Evolutionary conservation across 2,329 filamentous ascomycete species (phyloP).

Genomic region (Fusarium sp.): DNA sequence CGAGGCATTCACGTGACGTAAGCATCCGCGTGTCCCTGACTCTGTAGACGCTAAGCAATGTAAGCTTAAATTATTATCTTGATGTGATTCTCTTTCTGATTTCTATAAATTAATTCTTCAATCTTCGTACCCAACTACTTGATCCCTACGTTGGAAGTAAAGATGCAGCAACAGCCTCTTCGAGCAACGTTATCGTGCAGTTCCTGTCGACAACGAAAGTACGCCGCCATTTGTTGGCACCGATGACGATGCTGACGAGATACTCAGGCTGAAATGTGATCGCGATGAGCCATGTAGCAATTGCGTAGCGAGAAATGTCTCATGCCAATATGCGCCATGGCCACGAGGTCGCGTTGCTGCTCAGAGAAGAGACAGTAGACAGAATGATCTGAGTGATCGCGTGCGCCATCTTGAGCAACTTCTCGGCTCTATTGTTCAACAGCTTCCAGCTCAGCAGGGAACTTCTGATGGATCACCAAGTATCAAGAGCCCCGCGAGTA

Average conservation of each 20-base stretch:
- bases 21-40: neutral
- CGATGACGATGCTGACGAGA: neutral
- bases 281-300: constrained; percentile 37
- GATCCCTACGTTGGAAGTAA: accelerated
- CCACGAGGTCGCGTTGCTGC: constrained; percentile 13
- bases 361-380: neutral
- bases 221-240: neutral
- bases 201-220: constrained; percentile 25
- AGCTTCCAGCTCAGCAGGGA: constrained; percentile 9
- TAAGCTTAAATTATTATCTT: constrained; percentile 18
- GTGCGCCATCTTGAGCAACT: constrained; percentile 31
- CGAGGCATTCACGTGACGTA: constrained; percentile 9
- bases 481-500: neutral
- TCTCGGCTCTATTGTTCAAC: constrained; percentile 27
- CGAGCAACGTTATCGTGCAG: constrained; percentile 20
- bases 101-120: neutral
- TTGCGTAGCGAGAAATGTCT: constrained; percentile 28
- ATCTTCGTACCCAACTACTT: neutral
- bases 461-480: neutral
- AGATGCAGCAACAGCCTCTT: constrained; percentile 4
- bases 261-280: constrained; percentile 27
- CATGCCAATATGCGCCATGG: constrained; percentile 23
- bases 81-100: neutral
- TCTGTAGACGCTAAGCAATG: neutral
- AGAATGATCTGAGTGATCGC: constrained; percentile 26